Conservation (phyloP, 495 filamentous ascomycete species). For the Penicillium cosmopolitanum region DNA sequence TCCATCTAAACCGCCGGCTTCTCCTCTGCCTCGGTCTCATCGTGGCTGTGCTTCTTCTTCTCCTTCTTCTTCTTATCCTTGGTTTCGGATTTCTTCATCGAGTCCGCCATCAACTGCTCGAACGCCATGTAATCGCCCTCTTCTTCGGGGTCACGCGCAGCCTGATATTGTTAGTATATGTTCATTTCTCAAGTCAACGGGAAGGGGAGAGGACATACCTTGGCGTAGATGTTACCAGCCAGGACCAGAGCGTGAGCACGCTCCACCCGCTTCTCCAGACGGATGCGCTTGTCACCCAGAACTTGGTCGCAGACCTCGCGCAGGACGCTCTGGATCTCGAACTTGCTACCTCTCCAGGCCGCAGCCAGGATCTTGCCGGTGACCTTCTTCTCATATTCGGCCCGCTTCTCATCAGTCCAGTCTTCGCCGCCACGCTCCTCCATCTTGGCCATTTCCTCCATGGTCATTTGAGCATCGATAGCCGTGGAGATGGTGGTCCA, state of each 20-base stretch:
- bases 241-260: slow-evolving; percentile 86
- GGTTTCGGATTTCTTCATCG: slow-evolving; percentile 81
- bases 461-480: slow-evolving; percentile 97
- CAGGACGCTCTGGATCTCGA: slow-evolving; percentile 96
- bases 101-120: slow-evolving; percentile 96
- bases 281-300: slow-evolving; percentile 78
- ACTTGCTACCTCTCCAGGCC: slow-evolving; percentile 95
- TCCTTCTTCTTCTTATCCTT: slow-evolving; percentile 78
- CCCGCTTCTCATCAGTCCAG: slow-evolving; percentile 97
- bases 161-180: slow-evolving; percentile 52
- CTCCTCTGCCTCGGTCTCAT: slow-evolving; percentile 19
- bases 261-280: slow-evolving; percentile 82
- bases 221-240: slow-evolving; percentile 83
- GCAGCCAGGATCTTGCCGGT: slow-evolving; percentile 99
- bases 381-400: slow-evolving; percentile 92
- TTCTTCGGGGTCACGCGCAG: slow-evolving; percentile 88
- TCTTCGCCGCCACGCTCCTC: slow-evolving; percentile 96
- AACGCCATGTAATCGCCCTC: slow-evolving; percentile 99
- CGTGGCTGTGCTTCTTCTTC: slow-evolving; percentile 52
- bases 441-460: slow-evolving; percentile 98
- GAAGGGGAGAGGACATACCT: slow-evolving; percentile 57
- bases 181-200: not conserved
- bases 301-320: slow-evolving; percentile 81
- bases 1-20: slow-evolving; percentile 19
- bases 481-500: slow-evolving; percentile 97